Evolutionary conservation across 2,329 filamentous ascomycete species (phyloP), one percentile per base, ranked within the genome.

Genomic region (Aspergillus piperis): DNA sequence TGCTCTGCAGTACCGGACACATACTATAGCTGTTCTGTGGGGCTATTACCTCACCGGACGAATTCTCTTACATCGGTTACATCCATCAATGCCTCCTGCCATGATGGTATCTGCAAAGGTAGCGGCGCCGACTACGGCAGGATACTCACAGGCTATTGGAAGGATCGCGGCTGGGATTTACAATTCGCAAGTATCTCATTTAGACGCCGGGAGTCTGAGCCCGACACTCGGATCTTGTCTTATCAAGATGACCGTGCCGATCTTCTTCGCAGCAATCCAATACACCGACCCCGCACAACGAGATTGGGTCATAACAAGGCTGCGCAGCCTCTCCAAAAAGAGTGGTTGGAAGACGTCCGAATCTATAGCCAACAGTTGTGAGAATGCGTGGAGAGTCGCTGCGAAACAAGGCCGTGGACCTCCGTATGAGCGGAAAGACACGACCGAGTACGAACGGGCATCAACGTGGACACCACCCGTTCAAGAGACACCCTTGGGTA

Each of bases 11-110:
- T 97, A 96, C 72, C 86, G 91, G 30, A 94, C 90, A 2, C 94
- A 92, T 73, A 88, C 89, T n/a, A 90, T 98, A 64, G 91, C 90
- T 2, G 89, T 91, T 36, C 83, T 97, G 21, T 96, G 92, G 91
- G 87, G 90, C 71, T 89, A 93, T 65, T 93, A 91, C 73, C 90
- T 96, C 75, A 91, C 94, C 82, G 88, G 89, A 0, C 83, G 92
- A 50, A 94, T 98, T 59, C 84, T 93, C 57, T 83, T 95, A n/a
- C 82, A 94, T 61, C 85, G 95, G 36, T 83, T 88, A 1, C 93
- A 97, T 67, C 95, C 95, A 0, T 86, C 85, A 23, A 97, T 97
- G 92, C 94, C 93, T 0, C 92, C 94, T 0, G 88, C 93, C 8
- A 90, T 92, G 38, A 92, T 96, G 86, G 86, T 92, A 68, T 92